Evolutionary conservation across 148 eudicot species (phyloP), one percentile per base, ranked within the genome.

Genomic region (Fagopyrum esculentum): DNA sequence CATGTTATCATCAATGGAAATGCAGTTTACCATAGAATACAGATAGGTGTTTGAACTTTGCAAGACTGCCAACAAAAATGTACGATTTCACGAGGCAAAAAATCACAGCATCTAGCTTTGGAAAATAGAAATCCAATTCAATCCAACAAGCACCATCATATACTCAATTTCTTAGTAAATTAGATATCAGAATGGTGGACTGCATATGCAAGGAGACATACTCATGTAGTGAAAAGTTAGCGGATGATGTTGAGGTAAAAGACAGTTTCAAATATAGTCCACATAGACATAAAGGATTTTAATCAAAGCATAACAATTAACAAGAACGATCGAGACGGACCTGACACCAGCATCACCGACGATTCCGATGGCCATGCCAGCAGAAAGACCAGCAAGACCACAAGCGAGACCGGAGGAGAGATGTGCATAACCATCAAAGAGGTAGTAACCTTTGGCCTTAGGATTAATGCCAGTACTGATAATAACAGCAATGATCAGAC

Each of bases 261-360:
- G 52, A 49, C 12, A 22, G 17, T 54, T 54, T 54, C 59, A 54
- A 54, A 54, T 16, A 54, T 2, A 13, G 5, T 16, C 6, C 15
- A 55, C 26, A 55, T 16, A 12, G 12, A 26, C 66, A 59, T 35
- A 19, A 59, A 59, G 3, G 11, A 59, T 22, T 59, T 26, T 3
- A 59, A 59, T 17, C 17, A 26, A 59, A 59, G 22, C 22, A 55
- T 16, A 55, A 55, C 35, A 59, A 30, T 63, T 11, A 3, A 63
- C 16, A 30, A 30, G 44, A 43, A 63, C 45, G 73, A 45, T 70
- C 50, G 43, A 70, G 43, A 70, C 73, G 9, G 19, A 76, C 78
- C 78, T 76, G 48, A 76, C 78, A 76, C 77, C 77, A 48, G 77
- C 77, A 75, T 75, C 77, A 45, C 77, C 77, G 11, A 75, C 77